Base-by-base conservation (phyloP, 2,329 filamentous ascomycete species). In the Exophiala bonariae region DNA sequence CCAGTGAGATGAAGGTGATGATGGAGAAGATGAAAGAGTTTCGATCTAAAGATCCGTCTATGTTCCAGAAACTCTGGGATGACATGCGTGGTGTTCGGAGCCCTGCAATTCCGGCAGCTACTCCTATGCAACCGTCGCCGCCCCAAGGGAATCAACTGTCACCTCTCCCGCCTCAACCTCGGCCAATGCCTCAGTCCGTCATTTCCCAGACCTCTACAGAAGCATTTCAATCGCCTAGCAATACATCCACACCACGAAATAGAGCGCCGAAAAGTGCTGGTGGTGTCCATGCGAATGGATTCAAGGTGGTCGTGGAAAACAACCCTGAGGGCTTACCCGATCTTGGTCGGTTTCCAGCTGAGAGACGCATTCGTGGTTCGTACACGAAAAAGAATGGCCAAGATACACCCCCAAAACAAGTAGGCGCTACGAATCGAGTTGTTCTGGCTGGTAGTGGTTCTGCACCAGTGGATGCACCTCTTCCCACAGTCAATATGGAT, bases 21-120 rank as follows among this genome's bases (percentile, higher is more conserved):
- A 77, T 81, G 63, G 71, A 76, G 28, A 79, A 76, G 55, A 81
- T 82, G 76, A 69, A 77, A 31, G 73, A 80, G 50, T 73, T 79
- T 49, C 79, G 80, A 49, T 64, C 65, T 19, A 75, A 76, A 56
- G 77, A 82, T 54, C 80, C 80, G 3, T 63, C 66, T 9, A 66
- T 80, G 46, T 74, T 82, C 41, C 73, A 77, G 18, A 72, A 71
- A 55, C 70, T 82, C 7, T 81, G 78, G 78, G 77, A 80, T 45
- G 63, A 65, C 52, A 60, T 72, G 65, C 79, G 66, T 70, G 81
- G 68, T 59, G 73, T 33, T 61, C 63, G 55, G 31, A 19, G 20
- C 3, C 42, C 43, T 20, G 23, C 22, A 32, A 6, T 23, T 30
- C 40, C 11, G 20, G 36, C 17, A 31, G 23, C 49, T 8, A 31